Conservation (phyloP, 305 asterid species). For the Caryopteris hybrid region DNA sequence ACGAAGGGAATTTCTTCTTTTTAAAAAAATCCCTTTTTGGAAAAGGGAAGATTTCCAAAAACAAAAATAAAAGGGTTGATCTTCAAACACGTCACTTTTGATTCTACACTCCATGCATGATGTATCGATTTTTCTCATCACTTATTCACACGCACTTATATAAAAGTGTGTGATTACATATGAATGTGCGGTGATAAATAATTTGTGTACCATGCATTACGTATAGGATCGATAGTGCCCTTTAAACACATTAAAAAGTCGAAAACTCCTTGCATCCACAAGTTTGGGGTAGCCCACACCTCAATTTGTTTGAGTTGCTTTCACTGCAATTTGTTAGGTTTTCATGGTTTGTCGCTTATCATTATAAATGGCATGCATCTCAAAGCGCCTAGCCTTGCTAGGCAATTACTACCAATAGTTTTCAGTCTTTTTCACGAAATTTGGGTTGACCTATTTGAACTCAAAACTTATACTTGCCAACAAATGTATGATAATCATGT, state of each 20-base stretch:
- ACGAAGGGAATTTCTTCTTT: conserved; percentile 34
- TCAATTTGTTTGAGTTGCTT: conserved; percentile 11
- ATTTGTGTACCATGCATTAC: too few relatives aligned
- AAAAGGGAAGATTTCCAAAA: conserved; percentile 11
- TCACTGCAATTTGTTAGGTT: background rate
- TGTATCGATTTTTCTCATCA: too few relatives aligned
- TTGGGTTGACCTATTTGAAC: background rate
- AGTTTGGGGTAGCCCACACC: conserved; percentile 11
- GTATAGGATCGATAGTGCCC: too few relatives aligned
- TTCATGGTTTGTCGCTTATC: background rate
- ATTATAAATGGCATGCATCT: too few relatives aligned
- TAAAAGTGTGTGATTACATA: too few relatives aligned
- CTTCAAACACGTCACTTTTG: too few relatives aligned
- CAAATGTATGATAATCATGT: too few relatives aligned
- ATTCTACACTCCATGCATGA: too few relatives aligned
- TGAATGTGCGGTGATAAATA: too few relatives aligned
- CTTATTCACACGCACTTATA: too few relatives aligned
- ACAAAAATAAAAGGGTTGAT: background rate
- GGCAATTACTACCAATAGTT: background rate
- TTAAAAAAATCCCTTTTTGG: conserved; percentile 23
- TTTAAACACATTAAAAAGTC: conserved; percentile 17
- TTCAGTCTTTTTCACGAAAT: background rate
- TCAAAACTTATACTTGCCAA: background rate
- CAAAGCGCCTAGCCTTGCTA: background rate
- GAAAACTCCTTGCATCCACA: conserved; percentile 14